These are phyloP conservation scores for Ajuga reptans DNA, from an alignment of 305 asterid genomes.

Conservation along the genomic window DNA sequence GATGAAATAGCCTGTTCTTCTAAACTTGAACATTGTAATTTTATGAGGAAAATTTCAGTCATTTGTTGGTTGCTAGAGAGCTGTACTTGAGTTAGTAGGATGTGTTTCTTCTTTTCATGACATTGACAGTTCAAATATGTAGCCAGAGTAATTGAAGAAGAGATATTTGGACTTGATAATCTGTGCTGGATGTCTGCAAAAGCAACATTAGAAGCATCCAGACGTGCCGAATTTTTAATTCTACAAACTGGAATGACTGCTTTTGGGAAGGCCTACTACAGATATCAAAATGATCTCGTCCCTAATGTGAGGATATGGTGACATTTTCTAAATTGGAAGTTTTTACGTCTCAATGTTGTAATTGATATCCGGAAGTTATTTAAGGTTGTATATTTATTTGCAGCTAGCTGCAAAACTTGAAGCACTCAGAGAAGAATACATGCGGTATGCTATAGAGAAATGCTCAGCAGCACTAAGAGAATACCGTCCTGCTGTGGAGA, in stretches of 20 bases:
- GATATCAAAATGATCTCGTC: constrained; percentile 71
- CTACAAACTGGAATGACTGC: constrained; percentile 96
- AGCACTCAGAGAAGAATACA: constrained; percentile 89
- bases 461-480: constrained; percentile 62
- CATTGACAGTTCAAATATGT: constrained; percentile 30
- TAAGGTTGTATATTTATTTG: constrained; percentile 21
- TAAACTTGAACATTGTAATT: not conserved
- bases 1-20: not conserved
- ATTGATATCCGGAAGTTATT: not conserved
- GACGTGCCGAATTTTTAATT: constrained; percentile 71
- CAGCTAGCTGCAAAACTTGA: constrained; percentile 90
- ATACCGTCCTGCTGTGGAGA: constrained; percentile 71
- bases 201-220: constrained; percentile 81
- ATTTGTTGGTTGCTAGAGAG: not conserved
- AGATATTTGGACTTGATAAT: constrained; percentile 85
- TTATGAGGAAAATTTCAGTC: not conserved
- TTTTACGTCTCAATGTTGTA: constrained; percentile 3
- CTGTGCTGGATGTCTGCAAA: constrained; percentile 94
- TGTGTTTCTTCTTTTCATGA: not conserved
- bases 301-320: constrained; percentile 62
- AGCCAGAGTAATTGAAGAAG: constrained; percentile 99
- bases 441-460: constrained; percentile 82
- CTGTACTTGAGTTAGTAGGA: constrained; percentile 1
- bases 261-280: constrained; percentile 81
- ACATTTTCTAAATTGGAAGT: constrained; percentile 5